Evolutionary conservation across 208 protist species (phyloP), one percentile per base, ranked within the genome.

Genomic region (Angomonas deanei): DNA sequence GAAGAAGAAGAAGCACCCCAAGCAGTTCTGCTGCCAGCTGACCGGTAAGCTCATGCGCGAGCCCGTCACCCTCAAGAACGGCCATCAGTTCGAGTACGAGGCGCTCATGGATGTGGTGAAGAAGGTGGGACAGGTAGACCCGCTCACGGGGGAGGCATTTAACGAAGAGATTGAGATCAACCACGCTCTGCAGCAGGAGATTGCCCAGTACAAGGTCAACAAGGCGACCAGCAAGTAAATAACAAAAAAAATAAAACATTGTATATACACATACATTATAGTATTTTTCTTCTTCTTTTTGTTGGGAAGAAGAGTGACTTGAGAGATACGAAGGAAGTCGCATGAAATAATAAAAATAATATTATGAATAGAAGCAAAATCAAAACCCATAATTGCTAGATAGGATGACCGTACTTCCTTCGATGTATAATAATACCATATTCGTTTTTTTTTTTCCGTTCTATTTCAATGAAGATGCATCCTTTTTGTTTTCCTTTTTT

Each of bases 41-140:
- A 93, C 86, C 17, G 80, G 82, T 2, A 92, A 91, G 78, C 61
- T 95, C n/a, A 93, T 95, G 89, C 73, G 78, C 47, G 86, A 95
- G 63, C 89, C 89, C 0, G 89, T 95, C n/a, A 67, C 82, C 55
- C 71, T 95, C 47, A 63, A 63, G 27, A 91, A 78, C 38, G 89
- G 89, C 10, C 76, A 92, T 57, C 84, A 66, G 26, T 95, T 87
- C 61, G 89, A 95, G 70, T 77, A 80, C 30, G 84, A 93, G 34
- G 89, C 76, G 33, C 68, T 95, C 33, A 73, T 88, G 59, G 70
- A 84, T 42, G 80, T 93, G 8, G 71, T 93, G n/a, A 67, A 77
- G 49, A 66, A 81, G 48, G 76, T 95, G n/a, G 89, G 89, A 2
- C 89, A 95, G 54, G 84, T 95, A 0, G 84, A 95, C 64, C 89